Conservation (phyloP, 768 basidiomycete species). For the Hemileccinum rubropunctum region DNA sequence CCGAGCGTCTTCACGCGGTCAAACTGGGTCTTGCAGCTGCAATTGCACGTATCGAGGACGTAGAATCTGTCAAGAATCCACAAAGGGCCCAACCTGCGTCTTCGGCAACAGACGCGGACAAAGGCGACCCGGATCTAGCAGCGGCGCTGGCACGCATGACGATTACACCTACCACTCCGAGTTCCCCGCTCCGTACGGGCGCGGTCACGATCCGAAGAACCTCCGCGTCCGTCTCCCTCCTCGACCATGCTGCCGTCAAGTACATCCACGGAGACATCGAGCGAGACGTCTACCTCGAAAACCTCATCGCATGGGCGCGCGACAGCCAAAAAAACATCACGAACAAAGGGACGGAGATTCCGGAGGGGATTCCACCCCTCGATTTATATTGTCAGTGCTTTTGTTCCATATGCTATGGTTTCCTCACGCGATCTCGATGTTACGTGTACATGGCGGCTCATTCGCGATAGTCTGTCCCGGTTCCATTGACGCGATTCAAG, state of each 20-base stretch:
- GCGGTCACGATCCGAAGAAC: slow-evolving; percentile 52
- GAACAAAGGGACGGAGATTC: slow-evolving; percentile 71
- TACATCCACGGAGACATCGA: slow-evolving; percentile 73
- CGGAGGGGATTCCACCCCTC: slow-evolving; percentile 63
- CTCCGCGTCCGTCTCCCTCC: slow-evolving; percentile 50
- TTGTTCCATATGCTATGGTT: not conserved
- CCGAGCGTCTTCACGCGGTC: slow-evolving; percentile 84
- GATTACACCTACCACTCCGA: slow-evolving; percentile 25
- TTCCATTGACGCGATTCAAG: slow-evolving; percentile 75
- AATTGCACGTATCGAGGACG: slow-evolving; percentile 64
- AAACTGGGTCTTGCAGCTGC: slow-evolving; percentile 80
- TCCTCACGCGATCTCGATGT: not conserved
- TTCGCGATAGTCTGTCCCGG: slow-evolving; percentile 63
- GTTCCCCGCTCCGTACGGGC: slow-evolving; percentile 15
- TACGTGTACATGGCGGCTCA: not conserved
- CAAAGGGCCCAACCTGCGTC: not conserved
- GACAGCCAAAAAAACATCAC: slow-evolving; percentile 62
- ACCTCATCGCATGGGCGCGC: slow-evolving; percentile 55
- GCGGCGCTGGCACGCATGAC: slow-evolving; percentile 46
- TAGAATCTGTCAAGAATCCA: not conserved
- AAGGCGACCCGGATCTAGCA: slow-evolving; percentile 47
- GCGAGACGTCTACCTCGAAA: slow-evolving; percentile 63
- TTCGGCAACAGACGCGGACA: slow-evolving; percentile 31
- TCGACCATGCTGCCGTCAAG: slow-evolving; percentile 63
- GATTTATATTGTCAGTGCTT: slow-evolving; percentile 73